Conservation (phyloP, 306 rosid species). For the Quercus ilex region DNA sequence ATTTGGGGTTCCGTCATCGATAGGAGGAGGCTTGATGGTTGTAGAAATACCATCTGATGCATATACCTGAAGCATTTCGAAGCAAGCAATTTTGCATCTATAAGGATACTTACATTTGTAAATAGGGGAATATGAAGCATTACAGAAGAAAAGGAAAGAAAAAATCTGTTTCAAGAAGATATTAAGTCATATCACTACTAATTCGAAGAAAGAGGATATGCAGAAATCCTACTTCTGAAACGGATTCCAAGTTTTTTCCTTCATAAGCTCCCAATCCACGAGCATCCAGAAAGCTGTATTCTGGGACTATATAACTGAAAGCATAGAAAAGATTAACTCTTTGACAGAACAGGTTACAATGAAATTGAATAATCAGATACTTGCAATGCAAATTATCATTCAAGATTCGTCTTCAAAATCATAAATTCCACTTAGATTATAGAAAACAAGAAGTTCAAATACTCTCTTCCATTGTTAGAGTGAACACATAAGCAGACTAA, state of each 20-base stretch:
- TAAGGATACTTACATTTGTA: not conserved
- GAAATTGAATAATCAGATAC: not conserved
- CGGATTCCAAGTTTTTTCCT: slow-evolving; percentile 75
- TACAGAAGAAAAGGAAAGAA: not conserved
- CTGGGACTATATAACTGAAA: slow-evolving; percentile 87
- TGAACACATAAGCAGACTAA: not conserved
- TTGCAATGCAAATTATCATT: not conserved
- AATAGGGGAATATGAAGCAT: not conserved
- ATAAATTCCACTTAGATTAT: not conserved
- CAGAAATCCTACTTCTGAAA: slow-evolving; percentile 60
- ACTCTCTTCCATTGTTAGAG: not conserved
- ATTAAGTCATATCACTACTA: not conserved
- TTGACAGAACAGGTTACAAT: not conserved
- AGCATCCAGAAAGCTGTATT: slow-evolving; percentile 92
- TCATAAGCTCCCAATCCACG: slow-evolving; percentile 90
- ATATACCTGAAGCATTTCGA: slow-evolving; percentile 51
- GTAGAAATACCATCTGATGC: slow-evolving; percentile 70
- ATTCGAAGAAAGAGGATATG: not conserved
- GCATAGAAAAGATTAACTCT: slow-evolving; percentile 14
- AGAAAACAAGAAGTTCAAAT: not conserved
- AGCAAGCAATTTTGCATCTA: not conserved
- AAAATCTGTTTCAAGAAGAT: not conserved
- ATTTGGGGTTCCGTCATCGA: slow-evolving; percentile 83
- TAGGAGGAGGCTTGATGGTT: slow-evolving; percentile 70
- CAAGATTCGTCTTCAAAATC: slow-evolving; percentile 2